Base-by-base conservation (phyloP, 768 basidiomycete genomes). In the Cantharellus anzutake region DNA sequence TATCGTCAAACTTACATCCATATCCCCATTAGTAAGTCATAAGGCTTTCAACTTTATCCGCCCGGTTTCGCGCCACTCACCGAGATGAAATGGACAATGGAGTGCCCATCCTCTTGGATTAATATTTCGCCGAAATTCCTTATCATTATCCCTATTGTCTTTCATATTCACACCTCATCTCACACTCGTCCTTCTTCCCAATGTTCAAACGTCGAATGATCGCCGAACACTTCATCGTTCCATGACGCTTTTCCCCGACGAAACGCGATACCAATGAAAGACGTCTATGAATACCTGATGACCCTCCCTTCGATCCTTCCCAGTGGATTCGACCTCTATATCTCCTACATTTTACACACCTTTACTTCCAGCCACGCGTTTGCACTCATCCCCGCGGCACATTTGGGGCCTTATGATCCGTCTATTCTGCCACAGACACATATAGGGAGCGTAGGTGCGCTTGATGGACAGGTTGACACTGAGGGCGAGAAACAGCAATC, bases 11-110 rank as follows among this genome's bases (percentile, higher is more conserved):
- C 69, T n/a, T 75, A 80, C 61, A 75, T 86, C 40, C 75, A 78
- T 4, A 76, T 88, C 35, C 76, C 83, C 11, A 71, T 77, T 58
- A 83, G 83, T 79, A 67, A 60, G 75, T 69, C 42, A 29, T 62
- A 42, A 56, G 57, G 41, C 20, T 29, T 29, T 29, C 20, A 29
- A 29, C 20, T 29, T 29, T 29, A 1, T 29, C 20, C 20, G 20
- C 20, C 20, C 20, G 20, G 20, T 29, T 29, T 29, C 20, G 20
- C 20, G 20, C 20, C 20, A 29, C 20, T 29, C 20, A 29, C 20
- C 20, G 20, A 29, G 20, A 29, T 29, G 20, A 29, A 29, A 29
- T 29, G 20, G 20, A 29, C 20, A 29, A 29, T 29, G 20, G 20
- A 29, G 20, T 29, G 20, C 20, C 20, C 20, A 29, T 29, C 20